Evolutionary conservation across 2,329 filamentous ascomycete genomes (phyloP).

Genomic region (Colletotrichum sansevieriae): DNA sequence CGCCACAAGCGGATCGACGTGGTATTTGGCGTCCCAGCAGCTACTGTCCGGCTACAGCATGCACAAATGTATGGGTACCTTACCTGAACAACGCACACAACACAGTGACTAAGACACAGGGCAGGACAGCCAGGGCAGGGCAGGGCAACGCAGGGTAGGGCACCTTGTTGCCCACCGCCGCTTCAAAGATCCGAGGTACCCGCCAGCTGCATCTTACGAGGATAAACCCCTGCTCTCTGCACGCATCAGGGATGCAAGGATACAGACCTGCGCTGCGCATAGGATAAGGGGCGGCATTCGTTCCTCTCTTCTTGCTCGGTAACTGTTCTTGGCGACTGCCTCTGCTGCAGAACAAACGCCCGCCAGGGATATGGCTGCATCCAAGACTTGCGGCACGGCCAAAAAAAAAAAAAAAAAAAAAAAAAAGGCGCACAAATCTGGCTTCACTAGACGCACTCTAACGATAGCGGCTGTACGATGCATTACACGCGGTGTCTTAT

Average conservation of each 20-base stretch:
- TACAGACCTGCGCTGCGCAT: conserved; percentile 25
- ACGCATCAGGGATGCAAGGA: conserved; percentile 31
- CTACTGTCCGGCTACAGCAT: conserved; percentile 17
- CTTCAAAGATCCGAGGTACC: conserved; percentile 40
- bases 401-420: conserved; percentile 32
- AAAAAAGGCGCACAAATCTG: conserved; percentile 37
- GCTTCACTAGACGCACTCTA: conserved; percentile 3
- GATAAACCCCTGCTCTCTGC: conserved; percentile 30
- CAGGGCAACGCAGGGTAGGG: conserved; percentile 26
- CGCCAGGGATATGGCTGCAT: conserved; percentile 32
- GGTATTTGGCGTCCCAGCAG: conserved; percentile 15
- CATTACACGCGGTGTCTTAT: not conserved
- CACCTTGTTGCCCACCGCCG: conserved; percentile 34
- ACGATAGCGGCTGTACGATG: conserved; percentile 20
- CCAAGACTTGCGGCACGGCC: not conserved
- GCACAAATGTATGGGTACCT: conserved; percentile 30
- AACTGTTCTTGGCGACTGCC: conserved; percentile 33
- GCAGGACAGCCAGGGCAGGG: conserved; percentile 9
- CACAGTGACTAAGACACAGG: conserved; percentile 6
- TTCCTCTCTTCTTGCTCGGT: conserved; percentile 33
- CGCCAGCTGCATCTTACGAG: conserved; percentile 37
- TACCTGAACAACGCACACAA: not conserved
- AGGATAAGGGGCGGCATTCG: conserved; percentile 36
- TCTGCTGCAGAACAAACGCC: conserved; percentile 39
- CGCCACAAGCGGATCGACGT: conserved; percentile 34